Percentiles rank a stretch among this genome's conserved stretches.
These are phyloP conservation scores for Metschnikowia hibisci DNA, from an alignment of 805 yeast genomes.

Conservation along the genomic window DNA sequence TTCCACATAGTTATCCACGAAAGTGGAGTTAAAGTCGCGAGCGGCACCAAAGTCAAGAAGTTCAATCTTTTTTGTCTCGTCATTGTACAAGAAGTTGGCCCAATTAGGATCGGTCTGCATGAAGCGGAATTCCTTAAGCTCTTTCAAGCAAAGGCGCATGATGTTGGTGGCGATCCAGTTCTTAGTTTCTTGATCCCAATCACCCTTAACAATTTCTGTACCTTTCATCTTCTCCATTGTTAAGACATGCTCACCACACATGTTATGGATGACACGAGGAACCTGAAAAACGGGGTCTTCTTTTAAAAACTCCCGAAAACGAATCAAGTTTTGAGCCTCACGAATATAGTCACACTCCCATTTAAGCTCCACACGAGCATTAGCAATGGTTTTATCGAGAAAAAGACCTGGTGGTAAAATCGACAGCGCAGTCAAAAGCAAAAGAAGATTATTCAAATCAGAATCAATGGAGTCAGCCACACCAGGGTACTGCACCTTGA, in stretches of 20 bases:
- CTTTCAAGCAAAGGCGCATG: slow-evolving; percentile 81
- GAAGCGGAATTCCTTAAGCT: slow-evolving; percentile 77
- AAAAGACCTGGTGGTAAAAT: slow-evolving; percentile 88
- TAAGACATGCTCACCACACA: slow-evolving; percentile 77
- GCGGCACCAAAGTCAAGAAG: slow-evolving; percentile 95
- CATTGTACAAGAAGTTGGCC: slow-evolving; percentile 92
- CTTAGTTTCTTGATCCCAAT: slow-evolving; percentile 67
- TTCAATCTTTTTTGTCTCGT: slow-evolving; percentile 67
- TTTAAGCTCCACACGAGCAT: slow-evolving; percentile 86
- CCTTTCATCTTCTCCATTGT: slow-evolving; percentile 92
- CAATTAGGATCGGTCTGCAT: slow-evolving; percentile 99
- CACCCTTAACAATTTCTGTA: slow-evolving; percentile 70
- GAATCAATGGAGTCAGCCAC: slow-evolving; percentile 92
- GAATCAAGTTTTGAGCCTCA: slow-evolving; percentile 73
- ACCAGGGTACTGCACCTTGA: slow-evolving; percentile 96
- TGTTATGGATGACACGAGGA: slow-evolving; percentile 73
- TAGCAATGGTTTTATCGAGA: slow-evolving; percentile 85
- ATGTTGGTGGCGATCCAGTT: slow-evolving; percentile 82
- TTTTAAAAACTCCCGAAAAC: slow-evolving; percentile 55
- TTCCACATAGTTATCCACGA: slow-evolving; percentile 63
- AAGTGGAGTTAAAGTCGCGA: slow-evolving; percentile 66
- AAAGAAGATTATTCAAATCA: slow-evolving; percentile 78
- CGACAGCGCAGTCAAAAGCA: slow-evolving; percentile 81
- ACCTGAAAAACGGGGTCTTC: slow-evolving; percentile 64
- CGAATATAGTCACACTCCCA: slow-evolving; percentile 97